phyloP scores from a whole-genome alignment of 208 protist species.

The Acanthamoeba triangularis region DNA sequence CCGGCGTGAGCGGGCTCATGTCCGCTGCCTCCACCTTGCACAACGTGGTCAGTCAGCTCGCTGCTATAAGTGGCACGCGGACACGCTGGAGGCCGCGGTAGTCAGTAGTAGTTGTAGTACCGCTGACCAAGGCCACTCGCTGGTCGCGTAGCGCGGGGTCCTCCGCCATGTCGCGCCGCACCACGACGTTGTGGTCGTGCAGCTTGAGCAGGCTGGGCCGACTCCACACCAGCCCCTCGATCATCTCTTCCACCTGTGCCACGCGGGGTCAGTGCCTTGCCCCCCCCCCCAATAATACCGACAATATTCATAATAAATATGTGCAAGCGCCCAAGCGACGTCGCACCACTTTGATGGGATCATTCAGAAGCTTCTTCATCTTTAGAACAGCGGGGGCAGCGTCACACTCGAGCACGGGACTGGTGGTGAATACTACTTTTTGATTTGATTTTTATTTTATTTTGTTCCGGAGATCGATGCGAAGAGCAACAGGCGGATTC shows the following conservation, averaged over 20 bases:
- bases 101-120: not conserved
- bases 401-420: no score
- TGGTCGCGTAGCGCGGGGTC: constrained; percentile 37
- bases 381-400: no score
- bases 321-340: not conserved
- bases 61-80: not conserved
- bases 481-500: not conserved
- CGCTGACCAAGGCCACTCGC: constrained; percentile 46
- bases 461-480: not conserved
- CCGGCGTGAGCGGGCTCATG: constrained; percentile 94
- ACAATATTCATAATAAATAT: not conserved
- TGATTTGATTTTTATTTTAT: no score
- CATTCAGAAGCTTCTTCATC: constrained; percentile 52
- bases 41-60: not conserved
- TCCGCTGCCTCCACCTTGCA: constrained; percentile 92
- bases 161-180: constrained; percentile 44
- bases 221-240: constrained; percentile 50
- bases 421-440: no score
- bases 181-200: constrained; percentile 50
- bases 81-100: not conserved
- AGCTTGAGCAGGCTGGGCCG: constrained; percentile 22
- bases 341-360: constrained; percentile 34
- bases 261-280: not conserved
- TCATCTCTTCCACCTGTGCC: constrained; percentile 59
- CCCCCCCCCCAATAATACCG: no score